Conservation (phyloP, 225 moss, liverwort and hornwort genomes). For the Physcomitrellopsis africana region DNA sequence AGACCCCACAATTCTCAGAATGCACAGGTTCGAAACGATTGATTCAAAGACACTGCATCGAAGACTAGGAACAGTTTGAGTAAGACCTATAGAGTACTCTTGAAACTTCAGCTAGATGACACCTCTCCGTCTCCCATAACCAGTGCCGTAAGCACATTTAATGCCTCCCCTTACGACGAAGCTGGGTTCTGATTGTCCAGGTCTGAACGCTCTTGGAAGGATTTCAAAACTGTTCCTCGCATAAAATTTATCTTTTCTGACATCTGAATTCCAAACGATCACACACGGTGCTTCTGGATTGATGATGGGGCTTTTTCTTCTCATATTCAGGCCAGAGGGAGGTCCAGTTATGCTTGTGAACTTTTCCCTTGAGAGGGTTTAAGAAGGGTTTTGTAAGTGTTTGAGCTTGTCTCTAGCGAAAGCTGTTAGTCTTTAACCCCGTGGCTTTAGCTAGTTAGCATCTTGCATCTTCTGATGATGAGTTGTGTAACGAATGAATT, state of each 20-base stretch:
- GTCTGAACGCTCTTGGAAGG: neutral
- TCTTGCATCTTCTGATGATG: slow-evolving; percentile 20
- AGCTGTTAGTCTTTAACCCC: neutral
- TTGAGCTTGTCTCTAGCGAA: neutral
- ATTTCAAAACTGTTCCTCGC: neutral
- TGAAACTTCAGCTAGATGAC: too few species aligned
- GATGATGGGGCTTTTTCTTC: neutral
- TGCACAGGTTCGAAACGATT: too few species aligned
- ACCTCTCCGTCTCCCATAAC: too few species aligned
- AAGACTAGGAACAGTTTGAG: too few species aligned
- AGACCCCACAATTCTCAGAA: too few species aligned
- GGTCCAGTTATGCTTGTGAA: neutral
- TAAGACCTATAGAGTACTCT: too few species aligned
- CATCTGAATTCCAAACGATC: slow-evolving; percentile 18
- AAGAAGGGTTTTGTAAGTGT: neutral
- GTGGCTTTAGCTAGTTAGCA: neutral
- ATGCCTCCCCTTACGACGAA: too few species aligned
- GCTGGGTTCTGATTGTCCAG: neutral
- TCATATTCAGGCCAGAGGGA: slow-evolving; percentile 11
- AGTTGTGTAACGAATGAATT: neutral
- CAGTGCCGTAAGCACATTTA: too few species aligned
- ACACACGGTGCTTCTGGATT: slow-evolving; percentile 10
- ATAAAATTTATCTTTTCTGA: slow-evolving; percentile 3
- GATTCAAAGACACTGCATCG: too few species aligned
- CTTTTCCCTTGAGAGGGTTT: neutral